phyloP scores from a whole-genome alignment of 495 filamentous ascomycete genomes.

The Staphylotrichum tortipilum region DNA sequence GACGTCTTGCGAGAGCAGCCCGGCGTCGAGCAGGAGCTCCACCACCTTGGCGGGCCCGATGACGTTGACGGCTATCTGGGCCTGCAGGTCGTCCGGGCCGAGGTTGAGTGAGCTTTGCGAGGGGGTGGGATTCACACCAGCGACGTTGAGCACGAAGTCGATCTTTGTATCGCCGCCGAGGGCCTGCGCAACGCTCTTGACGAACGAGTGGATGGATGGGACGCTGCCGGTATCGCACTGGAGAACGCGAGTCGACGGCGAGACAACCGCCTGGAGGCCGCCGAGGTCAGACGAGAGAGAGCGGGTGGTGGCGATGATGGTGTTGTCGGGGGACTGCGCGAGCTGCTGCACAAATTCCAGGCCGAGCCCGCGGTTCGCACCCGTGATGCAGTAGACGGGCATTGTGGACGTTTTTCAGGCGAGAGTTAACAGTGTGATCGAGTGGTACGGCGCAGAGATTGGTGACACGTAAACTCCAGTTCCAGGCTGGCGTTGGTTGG shows the following conservation, averaged over 20 bases:
- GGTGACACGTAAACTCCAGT: background rate
- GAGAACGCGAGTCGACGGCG: constrained; percentile 33
- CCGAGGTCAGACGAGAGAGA: constrained; percentile 28
- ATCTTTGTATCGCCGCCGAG: constrained; percentile 28
- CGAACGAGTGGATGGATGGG: constrained; percentile 27
- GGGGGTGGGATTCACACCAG: constrained; percentile 30
- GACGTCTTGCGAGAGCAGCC: constrained; percentile 16
- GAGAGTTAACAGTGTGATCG: too few species aligned
- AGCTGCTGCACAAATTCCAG: constrained; percentile 49
- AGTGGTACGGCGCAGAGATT: background rate
- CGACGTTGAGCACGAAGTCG: constrained; percentile 39
- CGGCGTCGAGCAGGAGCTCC: constrained; percentile 21
- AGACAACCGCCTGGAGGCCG: constrained; percentile 22
- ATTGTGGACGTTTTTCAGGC: constrained; percentile 24
- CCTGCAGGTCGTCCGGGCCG: constrained; percentile 23
- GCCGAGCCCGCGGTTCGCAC: constrained; percentile 48
- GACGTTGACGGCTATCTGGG: constrained; percentile 30
- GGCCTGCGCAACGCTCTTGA: constrained; percentile 12
- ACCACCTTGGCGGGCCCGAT: constrained; percentile 34
- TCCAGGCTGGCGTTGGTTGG: too few species aligned
- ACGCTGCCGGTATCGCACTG: constrained; percentile 33
- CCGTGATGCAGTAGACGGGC: constrained; percentile 48
- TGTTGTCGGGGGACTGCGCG: constrained; percentile 33
- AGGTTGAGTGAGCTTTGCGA: constrained; percentile 30
- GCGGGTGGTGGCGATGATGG: constrained; percentile 41